phyloP scores from a whole-genome alignment of 345 rosid genomes.

The Punica granatum region DNA sequence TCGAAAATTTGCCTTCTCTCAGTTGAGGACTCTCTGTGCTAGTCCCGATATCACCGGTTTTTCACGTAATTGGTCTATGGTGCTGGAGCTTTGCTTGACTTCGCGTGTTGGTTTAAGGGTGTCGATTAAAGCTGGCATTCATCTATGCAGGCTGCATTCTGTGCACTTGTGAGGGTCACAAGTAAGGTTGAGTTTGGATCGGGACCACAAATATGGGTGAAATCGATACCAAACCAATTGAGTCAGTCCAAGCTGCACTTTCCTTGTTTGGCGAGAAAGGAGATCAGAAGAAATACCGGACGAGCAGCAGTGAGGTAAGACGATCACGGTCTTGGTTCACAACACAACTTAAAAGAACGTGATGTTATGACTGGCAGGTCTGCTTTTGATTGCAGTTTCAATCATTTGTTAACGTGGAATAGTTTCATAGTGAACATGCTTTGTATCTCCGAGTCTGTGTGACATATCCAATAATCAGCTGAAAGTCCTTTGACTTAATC shows the following conservation, averaged over 20 bases:
- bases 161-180: background rate
- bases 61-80: too few relatives aligned
- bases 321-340: background rate
- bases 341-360: background rate
- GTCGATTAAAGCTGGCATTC: background rate
- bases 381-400: background rate
- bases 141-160: constrained; percentile 4
- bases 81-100: too few relatives aligned
- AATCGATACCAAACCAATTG: constrained; percentile 43
- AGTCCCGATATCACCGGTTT: too few relatives aligned
- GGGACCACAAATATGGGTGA: constrained; percentile 28
- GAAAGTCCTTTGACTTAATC: background rate
- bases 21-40: too few relatives aligned
- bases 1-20: background rate
- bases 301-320: constrained; percentile 24
- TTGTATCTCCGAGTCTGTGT: background rate
- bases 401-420: background rate
- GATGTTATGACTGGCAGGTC: background rate
- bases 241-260: constrained; percentile 43
- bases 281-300: constrained; percentile 20
- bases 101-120: too few relatives aligned
- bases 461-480: background rate
- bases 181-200: background rate
- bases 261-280: constrained; percentile 28
- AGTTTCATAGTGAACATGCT: too few relatives aligned